Percentiles rank a stretch among this genome's conserved stretches.
phyloP scores from a whole-genome alignment of 2,329 filamentous ascomycete species.

The Claviceps citrina region DNA sequence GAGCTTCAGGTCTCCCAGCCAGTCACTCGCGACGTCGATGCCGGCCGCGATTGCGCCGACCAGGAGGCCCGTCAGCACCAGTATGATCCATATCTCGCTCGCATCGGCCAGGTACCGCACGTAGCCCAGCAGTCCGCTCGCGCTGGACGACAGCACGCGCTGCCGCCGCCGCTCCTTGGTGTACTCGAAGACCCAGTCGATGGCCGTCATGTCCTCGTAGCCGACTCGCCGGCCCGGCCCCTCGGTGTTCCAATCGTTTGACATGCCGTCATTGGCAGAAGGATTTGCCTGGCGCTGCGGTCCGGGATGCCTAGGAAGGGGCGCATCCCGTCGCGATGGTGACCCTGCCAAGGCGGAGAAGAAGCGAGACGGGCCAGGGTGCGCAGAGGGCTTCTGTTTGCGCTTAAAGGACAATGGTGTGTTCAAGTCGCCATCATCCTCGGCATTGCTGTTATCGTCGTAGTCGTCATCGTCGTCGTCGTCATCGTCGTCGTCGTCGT shows the following conservation, averaged over 20 bases:
- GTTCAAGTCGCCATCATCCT: conserved; percentile 34
- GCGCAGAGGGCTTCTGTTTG: conserved; percentile 38
- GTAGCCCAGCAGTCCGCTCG: conserved; percentile 57
- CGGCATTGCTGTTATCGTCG: conserved; percentile 8
- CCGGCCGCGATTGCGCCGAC: conserved; percentile 73
- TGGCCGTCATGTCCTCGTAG: conserved; percentile 91
- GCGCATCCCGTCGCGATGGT: conserved; percentile 1
- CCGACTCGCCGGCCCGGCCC: conserved; percentile 78
- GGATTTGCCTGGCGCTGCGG: too few species aligned
- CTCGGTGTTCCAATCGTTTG: conserved; percentile 75
- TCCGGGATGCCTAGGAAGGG: too few species aligned
- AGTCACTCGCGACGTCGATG: conserved; percentile 83
- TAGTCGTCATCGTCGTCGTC: conserved; percentile 24
- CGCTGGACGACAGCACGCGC: conserved; percentile 55
- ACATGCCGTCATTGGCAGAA: conserved; percentile 32
- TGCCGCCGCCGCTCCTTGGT: conserved; percentile 85
- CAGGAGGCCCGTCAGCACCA: conserved; percentile 71
- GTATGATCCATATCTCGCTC: conserved; percentile 80
- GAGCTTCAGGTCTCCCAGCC: conserved; percentile 82
- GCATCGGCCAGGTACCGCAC: conserved; percentile 61
- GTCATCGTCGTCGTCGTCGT: conserved; percentile 18
- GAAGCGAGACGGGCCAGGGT: conserved; percentile 31
- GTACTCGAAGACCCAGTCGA: conserved; percentile 99
- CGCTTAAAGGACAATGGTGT: conserved; percentile 56
- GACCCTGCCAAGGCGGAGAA: conserved; percentile 31